A percentile compares a stretch with the other conserved stretches of the same genome.
Evolutionary conservation across 2,329 filamentous ascomycete species (phyloP).

Genomic region (Alternaria dauci): DNA sequence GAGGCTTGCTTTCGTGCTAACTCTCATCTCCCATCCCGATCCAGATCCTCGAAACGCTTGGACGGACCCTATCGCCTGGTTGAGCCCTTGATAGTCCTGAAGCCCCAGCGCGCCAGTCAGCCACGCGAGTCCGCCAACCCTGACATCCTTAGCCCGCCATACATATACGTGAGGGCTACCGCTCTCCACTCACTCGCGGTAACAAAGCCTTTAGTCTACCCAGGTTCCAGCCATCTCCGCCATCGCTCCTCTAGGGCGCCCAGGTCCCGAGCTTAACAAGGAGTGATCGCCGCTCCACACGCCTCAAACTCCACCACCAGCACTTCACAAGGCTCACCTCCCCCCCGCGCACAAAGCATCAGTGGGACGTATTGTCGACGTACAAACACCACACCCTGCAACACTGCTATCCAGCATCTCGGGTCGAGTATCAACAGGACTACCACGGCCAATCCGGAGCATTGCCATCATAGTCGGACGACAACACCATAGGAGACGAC

Average conservation of each 20-base stretch:
- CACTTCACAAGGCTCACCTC: slow-evolving; percentile 30
- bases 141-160: slow-evolving; percentile 52
- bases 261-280: slow-evolving; percentile 61
- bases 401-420: slow-evolving; percentile 36
- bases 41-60: slow-evolving; percentile 53
- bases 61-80: slow-evolving; percentile 54
- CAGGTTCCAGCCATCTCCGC: slow-evolving; percentile 58
- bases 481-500: slow-evolving; percentile 39
- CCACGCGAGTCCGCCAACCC: slow-evolving; percentile 53
- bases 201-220: slow-evolving; percentile 51
- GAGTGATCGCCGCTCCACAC: slow-evolving; percentile 56
- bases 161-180: slow-evolving; percentile 55
- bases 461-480: slow-evolving; percentile 31
- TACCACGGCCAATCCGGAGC: slow-evolving; percentile 37
- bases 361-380: slow-evolving; percentile 37
- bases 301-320: slow-evolving; percentile 49
- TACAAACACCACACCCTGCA: slow-evolving; percentile 49
- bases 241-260: slow-evolving; percentile 55
- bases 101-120: slow-evolving; percentile 52
- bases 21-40: slow-evolving; percentile 50
- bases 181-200: slow-evolving; percentile 51
- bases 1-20: slow-evolving; percentile 47
- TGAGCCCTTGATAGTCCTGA: slow-evolving; percentile 42
- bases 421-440: slow-evolving; percentile 32
- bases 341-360: slow-evolving; percentile 27